Evolutionary conservation across 1,139 yeast genomes (phyloP).

Genomic region (Geotrichum aggregatum): DNA sequence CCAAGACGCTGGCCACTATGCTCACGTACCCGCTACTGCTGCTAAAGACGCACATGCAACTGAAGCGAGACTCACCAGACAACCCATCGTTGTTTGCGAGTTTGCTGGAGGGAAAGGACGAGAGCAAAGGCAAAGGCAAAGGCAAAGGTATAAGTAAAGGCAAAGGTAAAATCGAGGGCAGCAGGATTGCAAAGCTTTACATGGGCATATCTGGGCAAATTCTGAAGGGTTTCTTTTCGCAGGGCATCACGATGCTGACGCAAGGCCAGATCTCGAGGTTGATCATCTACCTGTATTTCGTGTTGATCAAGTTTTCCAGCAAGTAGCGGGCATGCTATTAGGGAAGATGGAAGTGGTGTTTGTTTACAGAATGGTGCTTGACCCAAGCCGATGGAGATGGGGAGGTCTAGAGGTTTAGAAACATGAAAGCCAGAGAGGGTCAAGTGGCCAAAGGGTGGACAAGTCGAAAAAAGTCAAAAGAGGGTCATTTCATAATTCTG

Average conservation of each 20-base stretch:
- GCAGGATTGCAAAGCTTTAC: constrained; percentile 55
- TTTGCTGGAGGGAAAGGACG: constrained; percentile 51
- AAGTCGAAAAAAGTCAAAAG: too few species aligned
- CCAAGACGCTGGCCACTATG: constrained; percentile 37
- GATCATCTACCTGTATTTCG: constrained; percentile 32
- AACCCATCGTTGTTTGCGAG: constrained; percentile 46
- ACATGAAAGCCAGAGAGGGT: too few species aligned
- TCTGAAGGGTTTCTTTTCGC: constrained; percentile 38
- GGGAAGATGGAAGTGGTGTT: too few species aligned
- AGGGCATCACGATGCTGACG: constrained; percentile 39
- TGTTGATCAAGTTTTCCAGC: constrained; percentile 12
- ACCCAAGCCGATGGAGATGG: too few species aligned
- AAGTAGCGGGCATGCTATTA: too few species aligned
- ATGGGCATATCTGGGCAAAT: constrained; percentile 48
- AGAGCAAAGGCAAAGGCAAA: constrained; percentile 29
- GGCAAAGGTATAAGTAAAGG: too few species aligned
- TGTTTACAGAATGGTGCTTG: too few species aligned
- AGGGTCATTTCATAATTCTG: too few species aligned
- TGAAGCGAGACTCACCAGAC: constrained; percentile 44
- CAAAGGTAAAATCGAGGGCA: too few species aligned
- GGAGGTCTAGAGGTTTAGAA: too few species aligned
- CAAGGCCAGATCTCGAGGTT: constrained; percentile 36
- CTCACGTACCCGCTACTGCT: constrained; percentile 43
- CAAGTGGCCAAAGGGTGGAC: too few species aligned
- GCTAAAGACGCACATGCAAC: constrained; percentile 74